Evolutionary conservation across 1,139 yeast genomes (phyloP), one percentile per base, ranked within the genome.

Genomic region (Suhomyces bokatorum): DNA sequence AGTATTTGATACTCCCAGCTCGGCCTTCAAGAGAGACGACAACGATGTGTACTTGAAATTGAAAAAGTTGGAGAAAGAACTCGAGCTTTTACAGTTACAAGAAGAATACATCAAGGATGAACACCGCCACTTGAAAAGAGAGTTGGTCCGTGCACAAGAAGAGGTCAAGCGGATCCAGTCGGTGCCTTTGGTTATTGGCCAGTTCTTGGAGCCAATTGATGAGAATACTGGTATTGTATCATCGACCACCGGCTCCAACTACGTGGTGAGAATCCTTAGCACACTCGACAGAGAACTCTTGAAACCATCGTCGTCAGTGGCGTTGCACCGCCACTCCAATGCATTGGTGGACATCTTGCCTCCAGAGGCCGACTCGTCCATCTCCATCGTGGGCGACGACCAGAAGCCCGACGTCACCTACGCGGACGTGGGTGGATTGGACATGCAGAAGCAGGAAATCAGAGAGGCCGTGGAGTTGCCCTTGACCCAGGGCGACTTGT

Each of bases 391-490:
- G 59, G 95, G 97, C 34, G 96, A 91, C 35, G 88, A 89, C 59
- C 96, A 95, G 67, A 87, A 87, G 60, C 97, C 97, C 13, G 96
- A 88, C 62, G 91, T 87, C 35, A 80, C 90, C 6, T 87, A 87
- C 57, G 89, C 90, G 36, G 99, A 95, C 67, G 97, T 95, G 44
- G 99, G 99, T 68, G 99, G 99, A 37, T 77, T 95, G 63, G 99
- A 95, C 67, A 91, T 91, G 96, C 99, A 95, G 68, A 95, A 93
- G 59, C 99, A 95, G 68, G 99, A 95, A 70, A 93, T 95, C 54
- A 81, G 97, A 62, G 99, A 95, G 69, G 99, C 99, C 1, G 99
- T 95, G 16, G 99, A 95, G 67, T 77, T 91, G 54, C 99, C 99
- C 14, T 78, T 95, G 62, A 87, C 96, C 15, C 99, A 95, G 67